phyloP scores from a whole-genome alignment of 768 basidiomycete species.

The Trametes cingulata region DNA sequence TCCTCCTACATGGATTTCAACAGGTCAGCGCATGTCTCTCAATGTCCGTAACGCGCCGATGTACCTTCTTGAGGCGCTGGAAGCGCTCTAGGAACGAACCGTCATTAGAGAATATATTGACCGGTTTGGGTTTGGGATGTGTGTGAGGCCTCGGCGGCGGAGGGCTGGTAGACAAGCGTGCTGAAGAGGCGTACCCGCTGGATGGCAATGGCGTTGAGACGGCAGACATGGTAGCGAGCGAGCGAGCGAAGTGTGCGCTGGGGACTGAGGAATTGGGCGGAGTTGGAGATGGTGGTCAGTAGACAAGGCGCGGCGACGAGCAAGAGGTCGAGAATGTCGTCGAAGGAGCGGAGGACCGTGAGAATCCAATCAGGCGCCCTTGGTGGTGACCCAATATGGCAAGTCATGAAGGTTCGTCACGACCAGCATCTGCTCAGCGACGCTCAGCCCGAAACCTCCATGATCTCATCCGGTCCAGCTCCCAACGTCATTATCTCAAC shows the following conservation, averaged over 20 bases:
- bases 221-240: conserved; percentile 19
- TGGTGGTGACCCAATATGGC: no score
- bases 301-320: not conserved
- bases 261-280: not conserved
- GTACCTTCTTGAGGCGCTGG: conserved; percentile 57
- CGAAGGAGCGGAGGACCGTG: not conserved
- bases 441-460: no score
- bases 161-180: conserved; percentile 26
- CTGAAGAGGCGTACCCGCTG: conserved; percentile 34
- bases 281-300: not conserved
- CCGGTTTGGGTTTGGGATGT: conserved; percentile 42
- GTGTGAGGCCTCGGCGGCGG: conserved; percentile 30
- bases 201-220: conserved; percentile 23
- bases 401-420: no score
- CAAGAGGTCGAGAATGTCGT: conserved; percentile 8
- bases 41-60: conserved; percentile 10
- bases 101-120: conserved; percentile 69
- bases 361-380: no score
- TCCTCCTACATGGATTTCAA: conserved; percentile 43
- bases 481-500: no score
- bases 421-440: no score
- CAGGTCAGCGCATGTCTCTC: not conserved
- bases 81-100: conserved; percentile 69
- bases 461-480: no score
- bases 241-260: not conserved